Base-by-base conservation (phyloP, 2,329 filamentous ascomycete species). In the Phaeomoniella chlamydospora region DNA sequence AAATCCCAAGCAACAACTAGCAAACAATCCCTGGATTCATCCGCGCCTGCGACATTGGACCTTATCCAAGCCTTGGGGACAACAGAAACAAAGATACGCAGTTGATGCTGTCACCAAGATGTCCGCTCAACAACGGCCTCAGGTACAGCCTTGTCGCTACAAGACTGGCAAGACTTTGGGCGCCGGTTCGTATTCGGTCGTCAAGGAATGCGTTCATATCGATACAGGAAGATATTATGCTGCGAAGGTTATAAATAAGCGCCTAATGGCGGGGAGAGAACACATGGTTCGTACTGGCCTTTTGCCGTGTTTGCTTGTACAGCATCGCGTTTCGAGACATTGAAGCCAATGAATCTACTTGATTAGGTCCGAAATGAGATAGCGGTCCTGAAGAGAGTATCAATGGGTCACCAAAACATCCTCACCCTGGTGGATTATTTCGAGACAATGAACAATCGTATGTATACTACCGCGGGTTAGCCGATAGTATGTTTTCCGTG, bases 171-270 rank as follows among this genome's bases (percentile, higher is more conserved):
- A 98, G 70, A 96, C 90, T 15, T 67, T 98, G 38, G 90, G 90
- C 43, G 87, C 90, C 19, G 90, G 90, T 44, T 94, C 87, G 39
- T 98, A 98, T 63, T 94, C 87, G 26, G 90, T 96, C 34, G 90
- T 98, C 43, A 96, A 96, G 59, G 90, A 98, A 64, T 98, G 90
- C 56, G 87, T 96, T 17, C 90, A 98, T 57, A 96, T 96, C 52
- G 88, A 96, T 49, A 96, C 90, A 0, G 88, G 88, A 32, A 77
- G 87, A 46, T 96, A 94, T 62, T 98, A 96, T 77, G 90, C 90
- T 17, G 88, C 90, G 42, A 98, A 98, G 59, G 90, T 98, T 43
- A 98, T 98, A 62, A 98, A 98, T 65, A 98, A 98, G 70, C 73
- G 88, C 39, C 67, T 98, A 46, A 98, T 98, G 90, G 83, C 86